phyloP scores from a whole-genome alignment of 371 early-diverging fungal genomes.

The Capillidium heterosporum region DNA sequence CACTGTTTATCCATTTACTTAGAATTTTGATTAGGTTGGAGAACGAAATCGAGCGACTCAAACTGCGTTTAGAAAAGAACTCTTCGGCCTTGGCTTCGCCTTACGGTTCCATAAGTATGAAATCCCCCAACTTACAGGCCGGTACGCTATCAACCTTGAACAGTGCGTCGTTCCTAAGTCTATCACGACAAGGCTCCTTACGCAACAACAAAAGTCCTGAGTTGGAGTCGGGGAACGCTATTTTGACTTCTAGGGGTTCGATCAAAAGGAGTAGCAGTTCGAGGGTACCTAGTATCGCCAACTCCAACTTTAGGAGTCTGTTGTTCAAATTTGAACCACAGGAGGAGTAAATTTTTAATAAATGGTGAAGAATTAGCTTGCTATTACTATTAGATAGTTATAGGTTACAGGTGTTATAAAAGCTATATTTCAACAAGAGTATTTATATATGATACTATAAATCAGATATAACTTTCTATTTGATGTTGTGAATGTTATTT shows the following conservation, averaged over 20 bases:
- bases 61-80: constrained; percentile 11
- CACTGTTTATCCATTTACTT: not conserved
- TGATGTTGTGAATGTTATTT: too few relatives aligned
- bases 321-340: not conserved
- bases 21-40: constrained; percentile 11
- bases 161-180: too few relatives aligned
- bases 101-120: not conserved
- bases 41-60: constrained; percentile 18
- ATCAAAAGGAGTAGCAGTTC: not conserved
- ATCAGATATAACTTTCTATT: too few relatives aligned
- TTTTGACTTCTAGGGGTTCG: not conserved
- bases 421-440: too few relatives aligned
- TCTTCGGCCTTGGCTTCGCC: not conserved
- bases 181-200: not conserved
- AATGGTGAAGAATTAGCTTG: constrained; percentile 24
- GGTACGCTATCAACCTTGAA: not conserved
- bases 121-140: not conserved
- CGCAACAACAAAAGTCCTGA: not conserved
- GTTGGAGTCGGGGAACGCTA: not conserved
- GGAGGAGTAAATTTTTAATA: not conserved
- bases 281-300: not conserved
- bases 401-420: too few relatives aligned
- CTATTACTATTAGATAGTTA: too few relatives aligned
- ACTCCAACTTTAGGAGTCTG: constrained; percentile 1
- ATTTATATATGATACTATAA: too few relatives aligned